phyloP scores from a whole-genome alignment of 2,329 filamentous ascomycete genomes.

The Boeremia lycopersici region DNA sequence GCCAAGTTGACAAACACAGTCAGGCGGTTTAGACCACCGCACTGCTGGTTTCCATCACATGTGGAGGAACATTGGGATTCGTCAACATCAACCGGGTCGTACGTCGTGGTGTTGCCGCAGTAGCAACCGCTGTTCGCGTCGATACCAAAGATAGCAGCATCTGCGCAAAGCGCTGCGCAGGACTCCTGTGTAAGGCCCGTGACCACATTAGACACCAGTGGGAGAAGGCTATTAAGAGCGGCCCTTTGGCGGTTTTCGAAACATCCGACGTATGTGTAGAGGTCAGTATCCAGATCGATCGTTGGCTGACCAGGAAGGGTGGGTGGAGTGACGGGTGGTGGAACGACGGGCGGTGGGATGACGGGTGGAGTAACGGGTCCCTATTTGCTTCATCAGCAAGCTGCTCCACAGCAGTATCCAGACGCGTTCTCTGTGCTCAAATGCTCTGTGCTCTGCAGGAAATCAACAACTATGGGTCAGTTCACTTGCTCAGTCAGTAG shows the following conservation, averaged over 20 bases:
- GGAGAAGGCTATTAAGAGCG: background rate
- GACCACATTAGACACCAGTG: no score
- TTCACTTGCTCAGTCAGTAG: no score
- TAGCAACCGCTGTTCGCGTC: background rate
- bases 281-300: no score
- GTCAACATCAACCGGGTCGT: background rate
- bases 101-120: background rate
- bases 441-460: constrained; percentile 11
- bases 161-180: no score
- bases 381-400: constrained; percentile 17
- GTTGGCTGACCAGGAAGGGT: no score
- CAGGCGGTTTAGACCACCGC: background rate
- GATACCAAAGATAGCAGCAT: no score
- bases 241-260: background rate
- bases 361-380: background rate
- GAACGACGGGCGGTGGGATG: no score
- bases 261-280: background rate
- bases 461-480: background rate
- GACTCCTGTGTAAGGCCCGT: no score
- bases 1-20: background rate
- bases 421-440: constrained; percentile 7
- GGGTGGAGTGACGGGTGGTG: background rate
- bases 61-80: background rate
- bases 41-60: background rate
- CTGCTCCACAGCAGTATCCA: constrained; percentile 8